Evolutionary conservation across 768 basidiomycete genomes (phyloP).

Genomic region (Lactarius quietus): DNA sequence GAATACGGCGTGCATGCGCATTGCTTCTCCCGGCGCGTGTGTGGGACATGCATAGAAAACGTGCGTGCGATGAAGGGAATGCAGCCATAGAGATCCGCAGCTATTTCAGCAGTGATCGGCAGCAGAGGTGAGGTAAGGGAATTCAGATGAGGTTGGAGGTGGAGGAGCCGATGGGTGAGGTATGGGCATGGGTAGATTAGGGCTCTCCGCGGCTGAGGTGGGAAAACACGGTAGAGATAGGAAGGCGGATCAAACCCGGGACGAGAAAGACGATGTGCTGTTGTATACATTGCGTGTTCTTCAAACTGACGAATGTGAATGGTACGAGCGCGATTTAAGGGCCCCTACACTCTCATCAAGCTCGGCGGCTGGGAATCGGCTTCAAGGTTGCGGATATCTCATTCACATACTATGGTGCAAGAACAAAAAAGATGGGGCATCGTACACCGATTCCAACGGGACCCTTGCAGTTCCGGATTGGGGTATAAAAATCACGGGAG

Average conservation of each 20-base stretch:
- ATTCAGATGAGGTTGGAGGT: neutral
- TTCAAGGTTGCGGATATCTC: too few relatives aligned
- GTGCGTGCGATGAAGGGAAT: conserved; percentile 61
- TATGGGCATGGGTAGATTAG: conserved; percentile 50
- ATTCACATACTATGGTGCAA: too few relatives aligned
- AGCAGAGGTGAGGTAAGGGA: neutral
- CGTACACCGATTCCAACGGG: too few relatives aligned
- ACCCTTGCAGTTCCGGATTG: too few relatives aligned
- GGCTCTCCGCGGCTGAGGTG: conserved; percentile 58
- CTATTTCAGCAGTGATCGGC: neutral
- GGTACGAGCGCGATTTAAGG: too few relatives aligned
- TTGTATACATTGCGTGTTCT: conserved; percentile 73
- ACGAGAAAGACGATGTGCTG: conserved; percentile 78
- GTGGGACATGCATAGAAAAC: conserved; percentile 82
- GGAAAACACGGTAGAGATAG: conserved; percentile 69
- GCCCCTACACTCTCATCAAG: too few relatives aligned
- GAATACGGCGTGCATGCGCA: conserved; percentile 80
- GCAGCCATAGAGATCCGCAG: neutral
- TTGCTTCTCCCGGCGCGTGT: conserved; percentile 60
- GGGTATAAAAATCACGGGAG: too few relatives aligned
- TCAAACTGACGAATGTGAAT: too few relatives aligned
- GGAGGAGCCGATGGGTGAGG: conserved; percentile 21
- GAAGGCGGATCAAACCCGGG: conserved; percentile 77
- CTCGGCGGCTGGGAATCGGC: too few relatives aligned
- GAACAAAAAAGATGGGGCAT: too few relatives aligned